Conservation (phyloP, 768 basidiomycete species). For the Tubosaeta sp. region DNA sequence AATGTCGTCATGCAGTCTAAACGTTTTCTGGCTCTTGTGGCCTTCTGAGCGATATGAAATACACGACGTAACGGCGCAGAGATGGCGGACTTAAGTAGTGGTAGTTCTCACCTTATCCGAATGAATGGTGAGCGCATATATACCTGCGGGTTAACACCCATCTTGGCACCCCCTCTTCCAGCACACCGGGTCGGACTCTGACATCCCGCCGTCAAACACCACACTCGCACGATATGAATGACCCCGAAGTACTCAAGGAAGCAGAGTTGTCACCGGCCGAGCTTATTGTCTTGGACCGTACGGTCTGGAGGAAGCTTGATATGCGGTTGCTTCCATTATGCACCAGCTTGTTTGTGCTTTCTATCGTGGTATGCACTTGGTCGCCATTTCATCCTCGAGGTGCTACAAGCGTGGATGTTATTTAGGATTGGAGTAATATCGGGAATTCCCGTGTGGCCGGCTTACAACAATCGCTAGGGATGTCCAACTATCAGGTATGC, state of each 20-base stretch:
- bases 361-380: constrained; percentile 25
- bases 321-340: constrained; percentile 45
- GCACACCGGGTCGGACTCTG: neutral
- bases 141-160: neutral
- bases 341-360: constrained; percentile 47
- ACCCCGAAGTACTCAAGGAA: constrained; percentile 1
- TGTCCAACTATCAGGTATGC: constrained; percentile 26
- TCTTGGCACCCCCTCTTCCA: neutral
- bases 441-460: constrained; percentile 62
- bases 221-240: neutral
- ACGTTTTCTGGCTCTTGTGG: neutral
- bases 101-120: neutral
- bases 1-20: neutral
- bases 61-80: neutral
- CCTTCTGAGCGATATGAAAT: neutral
- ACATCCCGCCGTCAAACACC: neutral
- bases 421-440: constrained; percentile 42
- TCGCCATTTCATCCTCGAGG: constrained; percentile 12
- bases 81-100: neutral
- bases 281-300: constrained; percentile 27
- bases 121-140: neutral
- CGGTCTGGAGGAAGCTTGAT: constrained; percentile 49
- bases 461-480: constrained; percentile 45
- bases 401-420: neutral
- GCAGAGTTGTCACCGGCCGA: constrained; percentile 9